Evolutionary conservation across 1,139 yeast species (phyloP).

Genomic region (Yamadazyma buinensis): DNA sequence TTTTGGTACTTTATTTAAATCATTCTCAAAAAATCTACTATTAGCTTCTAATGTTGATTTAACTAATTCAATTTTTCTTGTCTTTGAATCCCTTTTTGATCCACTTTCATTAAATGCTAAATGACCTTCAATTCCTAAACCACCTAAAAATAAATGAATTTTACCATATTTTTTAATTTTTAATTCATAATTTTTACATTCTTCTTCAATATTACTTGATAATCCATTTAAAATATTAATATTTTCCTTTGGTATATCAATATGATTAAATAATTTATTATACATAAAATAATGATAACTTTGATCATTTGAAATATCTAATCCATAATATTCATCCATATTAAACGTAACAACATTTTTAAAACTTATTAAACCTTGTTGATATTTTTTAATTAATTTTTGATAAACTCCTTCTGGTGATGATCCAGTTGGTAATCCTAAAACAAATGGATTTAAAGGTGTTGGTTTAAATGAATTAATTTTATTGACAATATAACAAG

Average conservation of each 20-base stretch:
- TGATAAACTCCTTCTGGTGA: slow-evolving; percentile 60
- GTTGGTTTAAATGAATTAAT: slow-evolving; percentile 50
- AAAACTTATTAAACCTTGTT: slow-evolving; percentile 44
- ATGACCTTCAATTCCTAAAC: slow-evolving; percentile 65
- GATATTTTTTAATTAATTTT: slow-evolving; percentile 44
- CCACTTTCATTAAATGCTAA: slow-evolving; percentile 65
- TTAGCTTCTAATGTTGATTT: slow-evolving; percentile 55
- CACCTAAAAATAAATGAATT: slow-evolving; percentile 57
- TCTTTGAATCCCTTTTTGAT: slow-evolving; percentile 41
- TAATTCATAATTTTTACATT: slow-evolving; percentile 49
- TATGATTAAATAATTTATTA: slow-evolving; percentile 55
- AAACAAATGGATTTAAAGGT: slow-evolving; percentile 47
- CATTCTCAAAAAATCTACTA: slow-evolving; percentile 51
- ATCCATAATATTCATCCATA: slow-evolving; percentile 60
- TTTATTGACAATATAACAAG: slow-evolving; percentile 42
- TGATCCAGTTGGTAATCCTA: slow-evolving; percentile 66
- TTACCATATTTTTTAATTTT: slow-evolving; percentile 49
- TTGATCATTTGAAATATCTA: slow-evolving; percentile 47
- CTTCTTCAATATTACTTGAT: slow-evolving; percentile 42
- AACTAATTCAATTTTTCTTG: slow-evolving; percentile 50
- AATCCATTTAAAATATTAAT: slow-evolving; percentile 56
- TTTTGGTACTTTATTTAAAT: slow-evolving; percentile 47
- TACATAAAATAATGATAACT: slow-evolving; percentile 62
- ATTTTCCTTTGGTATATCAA: slow-evolving; percentile 53
- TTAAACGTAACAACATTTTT: slow-evolving; percentile 57